Evolutionary conservation across 2,329 filamentous ascomycete species (phyloP).

Genomic region (Fusarium incarnatum): DNA sequence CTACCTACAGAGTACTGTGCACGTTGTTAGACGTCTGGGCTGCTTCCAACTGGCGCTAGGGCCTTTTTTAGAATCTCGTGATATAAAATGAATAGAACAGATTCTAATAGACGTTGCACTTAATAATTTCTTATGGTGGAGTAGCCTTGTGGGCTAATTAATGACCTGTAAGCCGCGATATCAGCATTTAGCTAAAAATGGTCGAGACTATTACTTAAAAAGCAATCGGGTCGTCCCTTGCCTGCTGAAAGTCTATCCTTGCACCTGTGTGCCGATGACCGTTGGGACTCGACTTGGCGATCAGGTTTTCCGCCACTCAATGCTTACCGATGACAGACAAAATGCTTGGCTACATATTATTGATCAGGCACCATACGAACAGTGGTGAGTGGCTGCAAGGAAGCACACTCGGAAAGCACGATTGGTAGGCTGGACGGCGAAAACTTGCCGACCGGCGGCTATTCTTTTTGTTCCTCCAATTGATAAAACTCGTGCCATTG

Average conservation of each 20-base stretch:
- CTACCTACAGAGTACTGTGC: too few relatives aligned
- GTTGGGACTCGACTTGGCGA: not conserved
- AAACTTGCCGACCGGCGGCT: not conserved
- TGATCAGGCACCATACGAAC: not conserved
- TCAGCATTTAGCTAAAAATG: not conserved
- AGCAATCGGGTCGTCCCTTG: not conserved
- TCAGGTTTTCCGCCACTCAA: not conserved
- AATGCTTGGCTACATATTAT: not conserved
- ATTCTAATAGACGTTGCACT: not conserved
- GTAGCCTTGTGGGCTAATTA: not conserved
- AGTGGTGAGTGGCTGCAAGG: too few relatives aligned
- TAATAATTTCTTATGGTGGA: not conserved
- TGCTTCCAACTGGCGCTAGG: not conserved
- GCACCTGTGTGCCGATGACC: not conserved
- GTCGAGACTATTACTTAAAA: not conserved
- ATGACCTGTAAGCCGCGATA: not conserved
- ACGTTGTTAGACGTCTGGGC: too few relatives aligned
- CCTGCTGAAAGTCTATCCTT: not conserved
- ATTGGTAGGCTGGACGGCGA: not conserved
- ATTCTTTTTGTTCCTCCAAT: not conserved
- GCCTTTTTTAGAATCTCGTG: not conserved
- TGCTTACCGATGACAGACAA: not conserved
- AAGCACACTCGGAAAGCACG: too few relatives aligned
- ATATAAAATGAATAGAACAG: not conserved
- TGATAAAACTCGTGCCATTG: accelerated